phyloP scores from a whole-genome alignment of 2,329 filamentous ascomycete species.

The Phialophora expanda region DNA sequence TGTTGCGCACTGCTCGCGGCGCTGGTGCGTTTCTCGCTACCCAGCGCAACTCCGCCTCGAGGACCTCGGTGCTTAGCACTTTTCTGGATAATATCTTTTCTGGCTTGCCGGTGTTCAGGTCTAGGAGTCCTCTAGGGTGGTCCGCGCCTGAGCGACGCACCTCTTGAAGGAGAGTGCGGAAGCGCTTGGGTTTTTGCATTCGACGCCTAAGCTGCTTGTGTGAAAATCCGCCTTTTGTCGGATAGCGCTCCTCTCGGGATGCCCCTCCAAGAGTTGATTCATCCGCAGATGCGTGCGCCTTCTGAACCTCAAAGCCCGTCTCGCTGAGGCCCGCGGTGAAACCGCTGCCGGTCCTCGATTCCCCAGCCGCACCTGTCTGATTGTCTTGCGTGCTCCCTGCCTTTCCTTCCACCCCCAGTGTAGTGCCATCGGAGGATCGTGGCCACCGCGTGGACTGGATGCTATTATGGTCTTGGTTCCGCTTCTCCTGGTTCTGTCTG shows the following conservation, averaged over 20 bases:
- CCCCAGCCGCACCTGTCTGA: background rate
- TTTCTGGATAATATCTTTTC: constrained; percentile 15
- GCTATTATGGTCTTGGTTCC: background rate
- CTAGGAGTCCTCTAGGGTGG: constrained; percentile 6
- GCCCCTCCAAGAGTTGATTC: background rate
- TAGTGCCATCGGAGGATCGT: background rate
- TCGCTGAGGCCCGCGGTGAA: background rate
- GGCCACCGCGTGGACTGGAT: background rate
- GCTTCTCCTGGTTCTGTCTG: background rate
- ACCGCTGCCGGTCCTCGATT: background rate
- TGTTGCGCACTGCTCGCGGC: constrained; percentile 28
- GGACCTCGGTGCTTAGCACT: constrained; percentile 22
- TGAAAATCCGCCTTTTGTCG: background rate
- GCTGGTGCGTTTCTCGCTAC: constrained; percentile 27
- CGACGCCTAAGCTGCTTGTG: background rate
- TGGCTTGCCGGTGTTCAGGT: constrained; percentile 4
- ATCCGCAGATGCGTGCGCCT: background rate
- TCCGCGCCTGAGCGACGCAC: background rate
- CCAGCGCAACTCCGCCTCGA: constrained; percentile 34
- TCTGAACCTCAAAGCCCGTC: background rate
- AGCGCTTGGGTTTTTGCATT: constrained; percentile 13
- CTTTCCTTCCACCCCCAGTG: background rate
- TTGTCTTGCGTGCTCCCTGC: background rate
- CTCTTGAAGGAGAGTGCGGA: constrained; percentile 14
- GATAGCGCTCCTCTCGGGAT: background rate